Evolutionary conservation across 2,329 filamentous ascomycete genomes (phyloP).

Genomic region (Celoporthe dispersa): DNA sequence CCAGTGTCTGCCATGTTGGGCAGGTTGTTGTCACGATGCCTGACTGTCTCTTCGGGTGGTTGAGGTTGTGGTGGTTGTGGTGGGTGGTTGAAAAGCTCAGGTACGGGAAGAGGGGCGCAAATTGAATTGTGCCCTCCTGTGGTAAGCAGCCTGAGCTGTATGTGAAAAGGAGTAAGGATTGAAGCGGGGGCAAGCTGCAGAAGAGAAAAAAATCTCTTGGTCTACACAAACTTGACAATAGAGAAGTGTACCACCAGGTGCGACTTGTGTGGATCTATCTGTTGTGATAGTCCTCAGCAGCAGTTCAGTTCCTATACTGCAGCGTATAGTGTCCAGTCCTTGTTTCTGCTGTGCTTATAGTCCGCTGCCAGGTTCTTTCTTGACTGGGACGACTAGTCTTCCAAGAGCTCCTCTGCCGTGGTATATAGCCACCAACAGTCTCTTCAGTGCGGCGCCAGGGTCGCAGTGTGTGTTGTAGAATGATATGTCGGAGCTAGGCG

Average conservation of each 20-base stretch:
- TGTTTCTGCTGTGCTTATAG: not conserved
- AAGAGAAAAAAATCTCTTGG: conserved; percentile 14
- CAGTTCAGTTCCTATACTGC: not conserved
- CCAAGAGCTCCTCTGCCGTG: not conserved
- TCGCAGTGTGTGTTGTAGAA: conserved; percentile 5
- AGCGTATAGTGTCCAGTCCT: conserved; percentile 1
- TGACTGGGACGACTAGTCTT: conserved; percentile 6
- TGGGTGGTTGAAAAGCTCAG: conserved; percentile 12
- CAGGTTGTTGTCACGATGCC: conserved; percentile 6
- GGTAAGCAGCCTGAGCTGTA: conserved; percentile 11
- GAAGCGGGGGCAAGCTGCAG: conserved; percentile 6
- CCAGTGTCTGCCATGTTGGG: conserved; percentile 76
- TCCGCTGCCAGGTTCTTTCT: conserved; percentile 3
- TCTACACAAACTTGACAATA: conserved; percentile 8
- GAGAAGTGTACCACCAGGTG: conserved; percentile 14
- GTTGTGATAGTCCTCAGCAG: not conserved
- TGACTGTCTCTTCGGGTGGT: not conserved
- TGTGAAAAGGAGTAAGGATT: not conserved
- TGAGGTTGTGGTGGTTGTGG: not conserved
- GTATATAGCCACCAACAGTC: not conserved
- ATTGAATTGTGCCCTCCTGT: not conserved
- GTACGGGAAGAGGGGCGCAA: not conserved
- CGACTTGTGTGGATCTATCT: conserved; percentile 6
- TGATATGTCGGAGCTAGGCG: conserved; percentile 16
- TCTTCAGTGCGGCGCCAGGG: not conserved